Base-by-base conservation (phyloP, 768 basidiomycete species). In the Tulasnella sp. region DNA sequence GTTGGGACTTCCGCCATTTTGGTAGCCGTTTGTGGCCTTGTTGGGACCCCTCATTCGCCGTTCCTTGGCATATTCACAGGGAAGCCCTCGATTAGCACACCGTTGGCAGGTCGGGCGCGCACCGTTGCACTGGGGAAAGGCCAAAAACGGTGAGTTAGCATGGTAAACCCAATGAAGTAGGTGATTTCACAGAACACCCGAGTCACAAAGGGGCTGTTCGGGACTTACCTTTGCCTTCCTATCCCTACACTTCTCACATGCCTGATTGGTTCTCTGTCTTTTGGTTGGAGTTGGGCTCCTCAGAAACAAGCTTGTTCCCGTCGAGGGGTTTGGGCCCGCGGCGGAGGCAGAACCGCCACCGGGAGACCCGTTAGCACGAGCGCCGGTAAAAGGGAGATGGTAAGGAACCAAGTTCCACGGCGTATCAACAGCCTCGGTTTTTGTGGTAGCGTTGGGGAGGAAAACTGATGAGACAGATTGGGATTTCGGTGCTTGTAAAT, bases 141-240 rank as follows among this genome's bases (percentile, higher is more conserved):
- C 9, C 25, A 27, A 15, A 46, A 48, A 32, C 25, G 31, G 46
- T 25, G 34, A 19, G 50, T 52, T 27, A 37, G 45, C 19, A 41
- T 32, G 23, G 52, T 6, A 40, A 39, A 41, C 12, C n/a, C 15
- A 12, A 40, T 41, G 1, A n/a, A 52, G 36, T 25, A 37, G 12
- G 11, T 9, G 14, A 31, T 31, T 17, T 49, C 27, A 23, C 19
- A 27, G 36, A 27, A 45, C 19, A 32, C 48, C 34, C 35, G 11
- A 29, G 37, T 32, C 17, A 23, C 23, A 12, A 49, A 29, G 46
- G 46, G 46, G 4, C 46, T 25, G 25, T n/a, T n/a, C n/a, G n/a
- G n/a, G 21, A 62, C 63, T 67, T 51, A 68, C 67, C 59, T 62
- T 66, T 2, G 68, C 68, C 61, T 69, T 69, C n/a, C 68, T 40